Conservation (phyloP, 345 rosid genomes). For the Salix udensis region DNA sequence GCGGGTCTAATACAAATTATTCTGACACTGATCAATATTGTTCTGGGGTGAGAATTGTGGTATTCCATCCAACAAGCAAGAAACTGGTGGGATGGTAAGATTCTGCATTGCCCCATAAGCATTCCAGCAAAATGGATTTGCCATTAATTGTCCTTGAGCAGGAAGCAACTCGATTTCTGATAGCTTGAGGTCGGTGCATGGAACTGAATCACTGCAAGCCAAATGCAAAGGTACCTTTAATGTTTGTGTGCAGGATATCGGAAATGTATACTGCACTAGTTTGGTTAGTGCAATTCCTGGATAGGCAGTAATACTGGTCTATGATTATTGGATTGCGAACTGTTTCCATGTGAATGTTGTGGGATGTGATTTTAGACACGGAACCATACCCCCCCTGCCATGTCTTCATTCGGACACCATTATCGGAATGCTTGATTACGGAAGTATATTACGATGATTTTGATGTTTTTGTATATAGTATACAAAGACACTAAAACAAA, state of each 20-base stretch:
- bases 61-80: constrained; percentile 35
- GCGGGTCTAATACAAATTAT: not conserved
- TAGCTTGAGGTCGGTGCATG: constrained; percentile 27
- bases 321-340: constrained; percentile 32
- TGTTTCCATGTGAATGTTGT: constrained; percentile 28
- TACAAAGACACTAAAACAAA: too few species aligned
- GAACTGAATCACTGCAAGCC: constrained; percentile 38
- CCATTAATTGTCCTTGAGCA: constrained; percentile 43
- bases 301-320: constrained; percentile 34
- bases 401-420: constrained; percentile 38
- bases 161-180: constrained; percentile 46
- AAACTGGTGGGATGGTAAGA: constrained; percentile 35
- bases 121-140: constrained; percentile 84
- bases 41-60: constrained; percentile 23
- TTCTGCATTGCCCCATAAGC: constrained; percentile 65
- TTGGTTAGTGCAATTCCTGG: constrained; percentile 29
- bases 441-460: not conserved
- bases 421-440: constrained; percentile 22
- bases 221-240: constrained; percentile 34
- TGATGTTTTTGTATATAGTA: too few species aligned
- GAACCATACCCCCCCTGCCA: constrained; percentile 45
- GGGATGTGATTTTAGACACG: constrained; percentile 23
- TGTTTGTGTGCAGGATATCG: constrained; percentile 20
- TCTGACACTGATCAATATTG: constrained; percentile 24
- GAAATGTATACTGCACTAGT: constrained; percentile 29